Conservation (phyloP, 129 eudicot species). For the Apium graveolens region DNA sequence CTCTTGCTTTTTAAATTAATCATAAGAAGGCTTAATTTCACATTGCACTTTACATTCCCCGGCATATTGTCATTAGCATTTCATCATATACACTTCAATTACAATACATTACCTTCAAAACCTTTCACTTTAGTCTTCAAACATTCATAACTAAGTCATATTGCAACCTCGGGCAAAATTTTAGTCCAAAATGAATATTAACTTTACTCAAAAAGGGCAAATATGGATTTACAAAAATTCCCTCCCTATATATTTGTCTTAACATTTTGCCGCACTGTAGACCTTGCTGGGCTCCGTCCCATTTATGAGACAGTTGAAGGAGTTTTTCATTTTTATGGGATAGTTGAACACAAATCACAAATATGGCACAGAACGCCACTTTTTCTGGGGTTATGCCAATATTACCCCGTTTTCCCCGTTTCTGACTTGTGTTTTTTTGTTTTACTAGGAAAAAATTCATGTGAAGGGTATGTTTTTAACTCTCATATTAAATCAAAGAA, state of each 20-base stretch:
- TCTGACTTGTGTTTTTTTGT: no score
- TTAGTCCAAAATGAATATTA: neutral
- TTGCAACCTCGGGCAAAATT: neutral
- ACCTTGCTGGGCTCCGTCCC: no score
- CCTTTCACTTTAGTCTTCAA: neutral
- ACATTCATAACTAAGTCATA: neutral
- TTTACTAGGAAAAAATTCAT: no score
- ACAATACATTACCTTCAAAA: neutral
- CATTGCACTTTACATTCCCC: neutral
- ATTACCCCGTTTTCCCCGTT: no score
- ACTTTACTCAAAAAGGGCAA: neutral
- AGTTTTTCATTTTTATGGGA: no score
- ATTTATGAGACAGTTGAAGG: no score
- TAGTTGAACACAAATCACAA: no score
- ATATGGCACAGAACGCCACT: no score
- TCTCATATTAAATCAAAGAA: no score
- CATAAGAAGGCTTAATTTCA: neutral
- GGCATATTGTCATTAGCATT: neutral
- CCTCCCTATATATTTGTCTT: neutral
- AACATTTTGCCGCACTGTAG: neutral
- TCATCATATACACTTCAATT: neutral
- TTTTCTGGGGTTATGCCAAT: no score
- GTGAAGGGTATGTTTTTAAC: no score
- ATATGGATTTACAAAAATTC: neutral
- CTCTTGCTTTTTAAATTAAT: neutral